Evolutionary conservation across 2,329 filamentous ascomycete species (phyloP).

Genomic region (Drechslerella coelobrocha): DNA sequence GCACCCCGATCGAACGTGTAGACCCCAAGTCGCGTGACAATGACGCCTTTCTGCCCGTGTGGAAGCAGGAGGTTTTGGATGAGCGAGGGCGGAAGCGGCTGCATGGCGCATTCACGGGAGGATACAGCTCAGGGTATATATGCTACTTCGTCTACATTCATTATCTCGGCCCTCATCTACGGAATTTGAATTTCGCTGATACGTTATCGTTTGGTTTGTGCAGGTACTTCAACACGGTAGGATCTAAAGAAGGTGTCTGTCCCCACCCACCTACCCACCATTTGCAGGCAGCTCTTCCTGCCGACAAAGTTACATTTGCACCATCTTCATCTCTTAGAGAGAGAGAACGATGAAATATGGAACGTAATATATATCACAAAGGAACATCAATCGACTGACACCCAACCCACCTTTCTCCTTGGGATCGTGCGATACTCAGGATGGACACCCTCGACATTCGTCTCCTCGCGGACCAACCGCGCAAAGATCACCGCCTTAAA

Average conservation of each 20-base stretch:
- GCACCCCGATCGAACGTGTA: conserved; percentile 80
- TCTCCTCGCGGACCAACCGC: conserved; percentile 83
- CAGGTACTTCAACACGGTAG: conserved; percentile 91
- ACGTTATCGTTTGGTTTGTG: conserved; percentile 61
- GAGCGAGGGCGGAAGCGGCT: conserved; percentile 87
- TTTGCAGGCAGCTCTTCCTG: not conserved
- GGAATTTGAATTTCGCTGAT: too few species aligned
- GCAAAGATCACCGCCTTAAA: conserved; percentile 67
- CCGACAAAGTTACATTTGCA: conserved; percentile 9
- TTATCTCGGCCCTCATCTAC: too few species aligned
- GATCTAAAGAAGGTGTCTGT: conserved; percentile 79
- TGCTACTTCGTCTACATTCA: conserved; percentile 17
- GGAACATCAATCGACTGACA: conserved; percentile 44
- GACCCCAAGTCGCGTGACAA: conserved; percentile 82
- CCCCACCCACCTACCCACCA: conserved; percentile 10
- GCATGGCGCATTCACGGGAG: conserved; percentile 95
- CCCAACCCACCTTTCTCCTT: conserved; percentile 1
- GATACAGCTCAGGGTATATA: conserved; percentile 89
- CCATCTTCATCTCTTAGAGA: conserved; percentile 5
- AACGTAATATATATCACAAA: not conserved
- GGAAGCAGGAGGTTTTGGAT: conserved; percentile 97
- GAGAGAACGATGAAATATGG: not conserved
- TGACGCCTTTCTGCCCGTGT: conserved; percentile 88
- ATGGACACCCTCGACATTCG: conserved; percentile 90
- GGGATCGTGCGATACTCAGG: conserved; percentile 57